Percentiles rank a stretch among this genome's conserved stretches.
Evolutionary conservation across 305 asterid genomes (phyloP).

Genomic region (Rubia peregrina): DNA sequence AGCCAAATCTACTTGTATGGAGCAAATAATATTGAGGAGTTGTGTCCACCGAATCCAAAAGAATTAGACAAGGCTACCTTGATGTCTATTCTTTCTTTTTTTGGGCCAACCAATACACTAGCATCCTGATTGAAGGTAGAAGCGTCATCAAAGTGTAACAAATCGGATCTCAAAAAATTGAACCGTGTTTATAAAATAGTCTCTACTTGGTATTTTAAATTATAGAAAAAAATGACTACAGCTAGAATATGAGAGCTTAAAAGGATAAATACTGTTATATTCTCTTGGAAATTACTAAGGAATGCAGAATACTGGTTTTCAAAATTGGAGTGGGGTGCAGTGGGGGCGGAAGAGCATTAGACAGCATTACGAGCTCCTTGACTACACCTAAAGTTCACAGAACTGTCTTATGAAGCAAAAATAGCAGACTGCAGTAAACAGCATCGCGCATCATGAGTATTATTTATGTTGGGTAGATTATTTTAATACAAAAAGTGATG

Average conservation of each 20-base stretch:
- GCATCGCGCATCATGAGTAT: background rate
- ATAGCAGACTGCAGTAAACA: background rate
- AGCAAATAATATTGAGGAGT: slow-evolving; percentile 81
- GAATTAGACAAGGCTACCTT: slow-evolving; percentile 91
- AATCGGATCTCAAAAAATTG: too few species aligned
- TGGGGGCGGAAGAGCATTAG: background rate
- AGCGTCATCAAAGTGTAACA: slow-evolving; percentile 1
- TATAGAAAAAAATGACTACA: background rate
- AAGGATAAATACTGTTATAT: background rate
- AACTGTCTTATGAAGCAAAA: background rate
- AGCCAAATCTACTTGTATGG: slow-evolving; percentile 54
- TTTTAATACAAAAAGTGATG: background rate
- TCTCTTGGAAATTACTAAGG: background rate
- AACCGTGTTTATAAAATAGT: background rate
- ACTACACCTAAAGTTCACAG: background rate
- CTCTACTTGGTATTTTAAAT: background rate
- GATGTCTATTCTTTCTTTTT: slow-evolving; percentile 57
- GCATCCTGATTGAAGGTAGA: slow-evolving; percentile 40
- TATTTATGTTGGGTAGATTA: background rate
- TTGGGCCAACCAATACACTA: slow-evolving; percentile 59
- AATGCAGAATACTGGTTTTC: background rate
- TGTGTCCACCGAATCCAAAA: slow-evolving; percentile 94
- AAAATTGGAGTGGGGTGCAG: background rate
- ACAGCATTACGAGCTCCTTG: background rate
- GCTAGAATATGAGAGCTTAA: background rate